Percentiles rank a stretch among this genome's conserved stretches.
These are phyloP conservation scores for Euphrasia confusa DNA, from an alignment of 257 asterid genomes.

Conservation along the genomic window DNA sequence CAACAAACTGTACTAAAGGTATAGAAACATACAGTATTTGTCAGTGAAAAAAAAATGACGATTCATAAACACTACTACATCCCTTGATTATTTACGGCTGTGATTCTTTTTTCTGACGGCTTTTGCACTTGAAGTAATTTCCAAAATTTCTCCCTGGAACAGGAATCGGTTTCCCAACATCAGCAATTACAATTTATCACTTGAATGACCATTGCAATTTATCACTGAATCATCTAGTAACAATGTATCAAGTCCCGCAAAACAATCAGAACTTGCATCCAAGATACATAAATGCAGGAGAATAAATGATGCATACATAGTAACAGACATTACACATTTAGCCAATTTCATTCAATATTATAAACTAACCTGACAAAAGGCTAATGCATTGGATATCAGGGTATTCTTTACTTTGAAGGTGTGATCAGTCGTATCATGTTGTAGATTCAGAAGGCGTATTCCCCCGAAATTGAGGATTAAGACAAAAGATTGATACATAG, in stretches of 20 bases:
- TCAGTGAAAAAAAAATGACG: constrained; percentile 13
- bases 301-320: not conserved
- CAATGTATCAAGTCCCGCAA: not conserved
- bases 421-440: constrained; percentile 38
- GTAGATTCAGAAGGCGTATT: constrained; percentile 47
- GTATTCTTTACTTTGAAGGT: constrained; percentile 76
- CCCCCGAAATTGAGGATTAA: constrained; percentile 82
- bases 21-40: not conserved
- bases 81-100: constrained; percentile 17
- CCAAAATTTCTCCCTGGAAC: constrained; percentile 46
- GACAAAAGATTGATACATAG: constrained; percentile 79
- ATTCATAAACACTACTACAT: too few relatives aligned
- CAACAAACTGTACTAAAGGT: constrained; percentile 3
- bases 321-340: not conserved
- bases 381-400: constrained; percentile 81
- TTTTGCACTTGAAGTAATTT: constrained; percentile 33
- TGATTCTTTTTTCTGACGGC: constrained; percentile 20
- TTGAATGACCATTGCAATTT: not conserved
- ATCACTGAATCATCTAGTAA: not conserved
- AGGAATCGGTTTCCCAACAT: constrained; percentile 48
- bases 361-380: constrained; percentile 68
- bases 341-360: not conserved
- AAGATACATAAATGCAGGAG: not conserved
- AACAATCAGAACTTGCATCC: not conserved
- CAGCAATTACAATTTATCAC: constrained; percentile 26